These are phyloP conservation scores for Penicillium pancosmium DNA, from an alignment of 495 filamentous ascomycete species.

Conservation along the genomic window DNA sequence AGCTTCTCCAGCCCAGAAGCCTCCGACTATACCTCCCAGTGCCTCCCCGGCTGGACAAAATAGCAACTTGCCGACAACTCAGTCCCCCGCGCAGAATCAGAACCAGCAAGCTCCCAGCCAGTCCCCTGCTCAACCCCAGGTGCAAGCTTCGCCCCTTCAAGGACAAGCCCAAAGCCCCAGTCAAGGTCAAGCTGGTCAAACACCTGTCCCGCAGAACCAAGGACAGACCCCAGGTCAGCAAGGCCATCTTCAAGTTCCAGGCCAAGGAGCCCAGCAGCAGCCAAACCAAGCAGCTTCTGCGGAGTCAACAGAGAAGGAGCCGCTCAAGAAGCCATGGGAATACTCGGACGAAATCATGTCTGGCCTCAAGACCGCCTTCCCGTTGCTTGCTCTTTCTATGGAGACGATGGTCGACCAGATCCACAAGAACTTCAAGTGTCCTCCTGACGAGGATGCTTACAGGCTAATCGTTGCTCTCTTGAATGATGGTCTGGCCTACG, in stretches of 20 bases:
- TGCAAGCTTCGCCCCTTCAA: slow-evolving; percentile 28
- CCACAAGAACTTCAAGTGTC: slow-evolving; percentile 97
- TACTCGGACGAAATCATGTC: slow-evolving; percentile 94
- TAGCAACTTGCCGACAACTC: slow-evolving; percentile 37
- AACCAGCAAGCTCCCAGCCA: slow-evolving; percentile 33
- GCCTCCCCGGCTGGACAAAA: slow-evolving; percentile 35
- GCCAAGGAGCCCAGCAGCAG: slow-evolving; percentile 35
- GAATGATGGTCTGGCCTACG: slow-evolving; percentile 88
- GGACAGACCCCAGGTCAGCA: slow-evolving; percentile 30
- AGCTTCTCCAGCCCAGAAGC: slow-evolving; percentile 44
- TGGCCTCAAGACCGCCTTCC: slow-evolving; percentile 92
- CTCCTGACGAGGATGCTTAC: slow-evolving; percentile 97
- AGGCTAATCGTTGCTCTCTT: slow-evolving; percentile 95
- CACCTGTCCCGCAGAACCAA: slow-evolving; percentile 34
- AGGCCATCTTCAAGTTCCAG: slow-evolving; percentile 46
- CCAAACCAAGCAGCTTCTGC: slow-evolving; percentile 27
- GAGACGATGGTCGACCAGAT: slow-evolving; percentile 99
- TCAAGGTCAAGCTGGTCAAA: slow-evolving; percentile 34
- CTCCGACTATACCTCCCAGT: slow-evolving; percentile 33
- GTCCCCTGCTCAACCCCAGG: slow-evolving; percentile 28
- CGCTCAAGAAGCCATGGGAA: slow-evolving; percentile 86
- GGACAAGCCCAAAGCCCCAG: slow-evolving; percentile 29
- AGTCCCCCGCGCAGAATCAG: slow-evolving; percentile 33
- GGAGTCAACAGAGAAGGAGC: slow-evolving; percentile 41
- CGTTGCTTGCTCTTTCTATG: slow-evolving; percentile 94